phyloP scores from a whole-genome alignment of 345 rosid genomes.

The Eucalyptus victrix region DNA sequence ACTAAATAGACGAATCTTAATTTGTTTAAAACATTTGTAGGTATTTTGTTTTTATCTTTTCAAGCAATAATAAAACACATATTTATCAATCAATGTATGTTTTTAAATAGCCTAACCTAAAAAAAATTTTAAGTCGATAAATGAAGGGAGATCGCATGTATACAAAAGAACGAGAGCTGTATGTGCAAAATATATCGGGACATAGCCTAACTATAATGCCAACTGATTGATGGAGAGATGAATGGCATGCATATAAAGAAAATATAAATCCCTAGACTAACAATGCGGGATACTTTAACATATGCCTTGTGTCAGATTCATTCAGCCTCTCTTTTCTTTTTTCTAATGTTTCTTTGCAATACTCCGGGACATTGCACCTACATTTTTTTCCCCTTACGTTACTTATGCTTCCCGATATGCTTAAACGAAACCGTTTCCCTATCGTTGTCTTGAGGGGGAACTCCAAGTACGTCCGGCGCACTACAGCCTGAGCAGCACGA shows the following conservation, averaged over 20 bases:
- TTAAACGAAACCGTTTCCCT: background rate
- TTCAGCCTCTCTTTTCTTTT: background rate
- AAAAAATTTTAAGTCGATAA: fast-evolving
- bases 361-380: background rate
- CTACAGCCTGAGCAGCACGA: background rate
- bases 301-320: background rate
- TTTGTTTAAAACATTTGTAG: background rate
- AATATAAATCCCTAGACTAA: background rate
- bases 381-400: background rate
- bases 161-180: fast-evolving
- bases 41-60: background rate
- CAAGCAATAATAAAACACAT: background rate
- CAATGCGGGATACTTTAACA: background rate
- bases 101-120: background rate
- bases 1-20: background rate
- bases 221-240: background rate
- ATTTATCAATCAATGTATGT: background rate
- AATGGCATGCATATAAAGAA: background rate
- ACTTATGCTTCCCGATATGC: background rate
- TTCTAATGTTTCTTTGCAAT: background rate
- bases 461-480: background rate
- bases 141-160: background rate
- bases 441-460: background rate
- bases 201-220: background rate
- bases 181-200: background rate